These are phyloP conservation scores for Pseudogymnoascus sp. DNA, from an alignment of 2,329 filamentous ascomycete species.

Conservation along the genomic window DNA sequence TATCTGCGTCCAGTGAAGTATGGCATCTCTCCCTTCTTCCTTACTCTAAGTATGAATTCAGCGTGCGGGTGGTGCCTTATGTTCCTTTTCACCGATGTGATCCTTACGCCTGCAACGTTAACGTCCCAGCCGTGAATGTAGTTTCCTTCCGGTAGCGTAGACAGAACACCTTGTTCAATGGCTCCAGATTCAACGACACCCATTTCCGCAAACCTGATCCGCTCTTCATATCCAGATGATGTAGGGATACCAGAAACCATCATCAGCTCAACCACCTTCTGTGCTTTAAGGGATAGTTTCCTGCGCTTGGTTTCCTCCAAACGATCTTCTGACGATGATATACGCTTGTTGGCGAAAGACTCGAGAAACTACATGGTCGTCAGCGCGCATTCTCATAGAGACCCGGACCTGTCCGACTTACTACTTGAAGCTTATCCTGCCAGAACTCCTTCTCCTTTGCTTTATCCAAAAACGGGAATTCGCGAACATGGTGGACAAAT, in stretches of 20 bases:
- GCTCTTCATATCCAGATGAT: constrained; percentile 92
- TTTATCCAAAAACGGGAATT: constrained; percentile 95
- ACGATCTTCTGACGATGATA: constrained; percentile 92
- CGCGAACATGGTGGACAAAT: constrained; percentile 94
- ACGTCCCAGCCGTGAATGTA: constrained; percentile 95
- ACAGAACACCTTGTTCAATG: constrained; percentile 80
- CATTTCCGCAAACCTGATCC: constrained; percentile 92
- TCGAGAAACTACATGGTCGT: constrained; percentile 70
- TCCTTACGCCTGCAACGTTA: constrained; percentile 84
- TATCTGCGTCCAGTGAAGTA: constrained; percentile 78
- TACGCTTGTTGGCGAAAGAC: constrained; percentile 93
- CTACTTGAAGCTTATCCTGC: constrained; percentile 95
- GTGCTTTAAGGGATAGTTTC: constrained; percentile 85
- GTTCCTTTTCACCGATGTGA: constrained; percentile 73
- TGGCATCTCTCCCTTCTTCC: constrained; percentile 66
- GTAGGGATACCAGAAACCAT: constrained; percentile 97
- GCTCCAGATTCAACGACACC: constrained; percentile 92
- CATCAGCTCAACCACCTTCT: constrained; percentile 97
- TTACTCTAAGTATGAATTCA: constrained; percentile 84
- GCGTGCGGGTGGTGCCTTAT: constrained; percentile 88
- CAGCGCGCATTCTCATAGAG: constrained; percentile 11
- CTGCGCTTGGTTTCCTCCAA: constrained; percentile 91
- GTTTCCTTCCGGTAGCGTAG: constrained; percentile 84
- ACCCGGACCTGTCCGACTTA: constrained; percentile 41
- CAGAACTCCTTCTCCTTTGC: constrained; percentile 98